Evolutionary conservation across 768 basidiomycete species (phyloP), one percentile per base, ranked within the genome.

Genomic region (Rhizopogon vesiculosus): DNA sequence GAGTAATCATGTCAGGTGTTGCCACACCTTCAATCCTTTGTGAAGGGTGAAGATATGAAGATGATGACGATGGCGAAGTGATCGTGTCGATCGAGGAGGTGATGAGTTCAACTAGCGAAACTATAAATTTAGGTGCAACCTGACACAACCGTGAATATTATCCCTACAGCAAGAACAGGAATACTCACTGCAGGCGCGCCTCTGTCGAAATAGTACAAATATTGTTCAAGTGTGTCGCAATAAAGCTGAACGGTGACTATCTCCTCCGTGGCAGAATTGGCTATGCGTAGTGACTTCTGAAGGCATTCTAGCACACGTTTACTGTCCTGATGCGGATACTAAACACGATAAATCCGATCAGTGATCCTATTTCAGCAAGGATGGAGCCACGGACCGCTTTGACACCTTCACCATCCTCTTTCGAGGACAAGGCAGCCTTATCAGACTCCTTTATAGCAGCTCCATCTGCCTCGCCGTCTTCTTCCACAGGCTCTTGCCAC

Each of bases 281-380:
- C 97, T 63, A 97, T 98, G 2, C 96, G 85, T 25, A 98, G 78
- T 3, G 94, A 91, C 69, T 98, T 98, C 69, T 99, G 97, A 33
- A 99, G 78, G 67, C 97, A 99, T 71, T 99, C 97, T 33, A 99
- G 76, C 0, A 99, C 95, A 22, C 97, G 91, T 66, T 98, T 98
- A 72, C 94, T 95, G 66, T 99, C 97, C 61, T 93, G 88, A 65
- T 90, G 87, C 42, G 90, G 90, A 64, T 85, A 89, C 90, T 89
- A 59, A 1, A 53, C 31, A 49, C 16, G 18, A 50, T 35, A 28
- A 16, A 28, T 45, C 42, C 15, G 13, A 40, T 48, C 48, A 51
- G 28, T 25, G 18, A 15, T 5, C 10, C 28, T 35, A 59, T 43
- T 50, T 53, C 51, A 46, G 42, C 19, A 40, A 44, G 13, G 3